A percentile compares a stretch with the other conserved stretches of the same genome.
These are phyloP conservation scores for Aspergillus ibericus DNA, from an alignment of 2,329 filamentous ascomycete species.

Conservation along the genomic window DNA sequence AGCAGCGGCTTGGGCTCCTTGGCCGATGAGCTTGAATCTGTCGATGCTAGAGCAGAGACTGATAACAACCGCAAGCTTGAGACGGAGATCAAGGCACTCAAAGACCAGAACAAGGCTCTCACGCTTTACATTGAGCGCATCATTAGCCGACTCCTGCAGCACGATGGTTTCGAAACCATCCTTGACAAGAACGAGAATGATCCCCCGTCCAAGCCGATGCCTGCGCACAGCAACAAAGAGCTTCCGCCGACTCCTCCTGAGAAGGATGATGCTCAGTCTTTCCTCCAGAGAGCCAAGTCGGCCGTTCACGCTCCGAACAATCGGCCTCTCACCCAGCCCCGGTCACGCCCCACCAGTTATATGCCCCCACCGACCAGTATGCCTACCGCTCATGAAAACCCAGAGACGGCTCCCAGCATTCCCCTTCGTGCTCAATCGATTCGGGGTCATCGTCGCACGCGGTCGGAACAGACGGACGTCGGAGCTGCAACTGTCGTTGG, in stretches of 20 bases:
- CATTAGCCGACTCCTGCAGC: conserved; percentile 88
- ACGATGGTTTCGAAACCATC: conserved; percentile 93
- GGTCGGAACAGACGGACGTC: conserved; percentile 49
- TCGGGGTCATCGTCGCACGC: conserved; percentile 49
- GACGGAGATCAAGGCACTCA: conserved; percentile 72
- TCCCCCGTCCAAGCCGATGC: conserved; percentile 31
- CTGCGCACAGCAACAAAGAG: conserved; percentile 67
- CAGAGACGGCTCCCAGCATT: conserved; percentile 50
- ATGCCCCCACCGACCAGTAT: conserved; percentile 38
- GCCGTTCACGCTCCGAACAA: conserved; percentile 50
- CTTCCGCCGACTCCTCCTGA: conserved; percentile 70
- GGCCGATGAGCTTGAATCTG: conserved; percentile 83
- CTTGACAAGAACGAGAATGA: conserved; percentile 72
- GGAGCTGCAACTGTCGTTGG: conserved; percentile 72
- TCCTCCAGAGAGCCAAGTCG: conserved; percentile 62
- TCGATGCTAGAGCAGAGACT: conserved; percentile 60
- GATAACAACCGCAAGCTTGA: conserved; percentile 69
- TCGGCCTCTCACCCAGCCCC: conserved; percentile 30
- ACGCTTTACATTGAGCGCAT: conserved; percentile 99
- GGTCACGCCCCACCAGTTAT: conserved; percentile 49
- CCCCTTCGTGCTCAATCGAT: conserved; percentile 46
- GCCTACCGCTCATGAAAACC: conserved; percentile 46
- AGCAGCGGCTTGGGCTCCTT: conserved; percentile 56
- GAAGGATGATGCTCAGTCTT: conserved; percentile 51
- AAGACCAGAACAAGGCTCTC: conserved; percentile 95